Base-by-base conservation (phyloP, 2,329 filamentous ascomycete genomes). In the Aulographum hederae region DNA sequence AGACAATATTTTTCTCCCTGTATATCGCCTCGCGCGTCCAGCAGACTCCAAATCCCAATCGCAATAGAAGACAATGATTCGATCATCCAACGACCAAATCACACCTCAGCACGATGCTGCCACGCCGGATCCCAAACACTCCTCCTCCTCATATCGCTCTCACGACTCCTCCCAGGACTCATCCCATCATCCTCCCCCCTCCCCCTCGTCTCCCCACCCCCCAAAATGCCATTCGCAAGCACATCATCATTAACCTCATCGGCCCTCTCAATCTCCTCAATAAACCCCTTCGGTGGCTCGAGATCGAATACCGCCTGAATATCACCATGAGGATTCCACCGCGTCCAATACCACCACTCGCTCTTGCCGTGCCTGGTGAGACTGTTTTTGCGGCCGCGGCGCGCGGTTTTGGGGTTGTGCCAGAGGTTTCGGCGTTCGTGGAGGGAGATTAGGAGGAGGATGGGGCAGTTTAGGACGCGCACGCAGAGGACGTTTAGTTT, bases 401-500 rank as follows among this genome's bases (percentile, higher is more conserved):
- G 44, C 33, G 17, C 45, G 41, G 21, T 39, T 42, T 18, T 49
- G 47, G 21, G 21, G 18, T 54, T 52, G 67, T 56, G 58, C 76
- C 78, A 81, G 12, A 85, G 63, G 6, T 70, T 58, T 4, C 67
- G 65, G 31, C 81, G 70, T 51, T 91, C 81, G 38, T 73, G 65
- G 14, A 73, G 54, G 13, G 73, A 70, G 37, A 91, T 78, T 37
- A 76, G 43, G 3, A 86, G 61, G 2, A 91, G 61, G 4, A 85
- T 58, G 0, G 81, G 81, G 2, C 78, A 61, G 50, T 89, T 89
- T 43, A 85, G 64, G 6, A 73, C 56, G 23, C 79, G 72, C 15
- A 89, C 75, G 6, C 69, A 68, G 35, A 73, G 69, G 35, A 91
- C 79, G 47, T 91, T 84, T 44, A 86, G 78, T 54, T 86, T 89